Evolutionary conservation across 495 filamentous ascomycete species (phyloP), one percentile per base, ranked within the genome.

Genomic region (Penicillium canescens): DNA sequence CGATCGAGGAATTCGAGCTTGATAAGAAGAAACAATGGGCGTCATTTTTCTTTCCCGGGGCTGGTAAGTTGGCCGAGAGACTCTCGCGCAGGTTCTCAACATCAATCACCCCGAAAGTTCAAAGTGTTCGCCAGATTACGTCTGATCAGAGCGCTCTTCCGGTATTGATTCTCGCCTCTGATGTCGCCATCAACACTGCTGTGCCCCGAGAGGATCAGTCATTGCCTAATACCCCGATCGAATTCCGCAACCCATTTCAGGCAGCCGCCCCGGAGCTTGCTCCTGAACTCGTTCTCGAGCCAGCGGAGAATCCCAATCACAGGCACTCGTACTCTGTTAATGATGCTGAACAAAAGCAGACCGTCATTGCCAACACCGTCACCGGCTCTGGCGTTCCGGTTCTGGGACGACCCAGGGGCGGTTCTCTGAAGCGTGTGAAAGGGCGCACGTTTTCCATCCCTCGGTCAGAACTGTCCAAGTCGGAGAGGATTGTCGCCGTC

Each of bases 21-120:
- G n/a, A 50, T 18, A 40, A 56, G 1, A 46, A 62, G 36, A 47
- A 56, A 38, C 54, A 59, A 21, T 82, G 78, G 80, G 69, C 56
- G 24, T 75, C 77, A 9, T 82, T 78, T 57, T 77, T 82, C 37
- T 62, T 60, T 23, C 57, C 75, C 33, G 72, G 65, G 41, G 57
- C 62, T 9, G 62, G 70, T 20, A 63, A 63, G 26, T 50, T 70
- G 11, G 52, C 65, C 11, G 77, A 77, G 50, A 74, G 69, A 36
- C 48, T 71, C 47, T 55, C 50, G 52, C 68, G 57, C 51, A 70
- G 60, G 38, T 59, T 71, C 34, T 70, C 68, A 38, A 67, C 66
- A 14, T 24, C 62, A 16, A 56, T 54, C 9, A 60, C 42, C n/a
- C 59, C 63, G n/a, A 61, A 54, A 51, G 54, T 65, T 36, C 54